Percentiles rank a stretch among this genome's conserved stretches.
Evolutionary conservation across 164 flowering plant species (phyloP).

Genomic region (Litsea cubeba): DNA sequence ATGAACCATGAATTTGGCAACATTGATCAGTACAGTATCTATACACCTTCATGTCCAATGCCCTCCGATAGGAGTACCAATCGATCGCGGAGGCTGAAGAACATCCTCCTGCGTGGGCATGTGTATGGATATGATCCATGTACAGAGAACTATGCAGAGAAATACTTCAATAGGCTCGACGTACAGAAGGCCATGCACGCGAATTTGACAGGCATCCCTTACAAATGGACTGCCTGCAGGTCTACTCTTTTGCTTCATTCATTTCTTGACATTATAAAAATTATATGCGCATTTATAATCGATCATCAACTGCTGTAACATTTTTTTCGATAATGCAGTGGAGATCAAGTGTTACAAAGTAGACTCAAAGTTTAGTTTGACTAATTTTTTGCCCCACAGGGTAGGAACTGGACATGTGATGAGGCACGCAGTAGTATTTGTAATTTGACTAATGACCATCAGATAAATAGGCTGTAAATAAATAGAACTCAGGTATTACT

Average conservation of each 20-base stretch:
- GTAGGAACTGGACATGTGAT: too few species aligned
- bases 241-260: conserved; percentile 4
- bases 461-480: too few species aligned
- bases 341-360: too few species aligned
- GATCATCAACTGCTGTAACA: too few species aligned
- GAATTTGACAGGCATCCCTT: conserved; percentile 40
- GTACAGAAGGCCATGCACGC: conserved; percentile 62
- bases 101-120: conserved; percentile 42
- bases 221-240: conserved; percentile 54
- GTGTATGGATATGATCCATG: conserved; percentile 58
- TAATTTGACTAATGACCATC: too few species aligned
- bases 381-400: too few species aligned
- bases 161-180: conserved; percentile 44
- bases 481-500: too few species aligned
- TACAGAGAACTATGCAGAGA: conserved; percentile 29
- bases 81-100: conserved; percentile 35
- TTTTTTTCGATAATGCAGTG: too few species aligned
- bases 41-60: conserved; percentile 51
- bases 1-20: conserved; percentile 66
- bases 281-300: too few species aligned
- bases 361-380: too few species aligned
- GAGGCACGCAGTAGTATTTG: too few species aligned
- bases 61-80: conserved; percentile 17
- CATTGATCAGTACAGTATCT: conserved; percentile 86
- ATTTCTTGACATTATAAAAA: too few species aligned